Evolutionary conservation across 495 filamentous ascomycete genomes (phyloP), one percentile per base, ranked within the genome.

Genomic region (Mytilinidion resinicola): DNA sequence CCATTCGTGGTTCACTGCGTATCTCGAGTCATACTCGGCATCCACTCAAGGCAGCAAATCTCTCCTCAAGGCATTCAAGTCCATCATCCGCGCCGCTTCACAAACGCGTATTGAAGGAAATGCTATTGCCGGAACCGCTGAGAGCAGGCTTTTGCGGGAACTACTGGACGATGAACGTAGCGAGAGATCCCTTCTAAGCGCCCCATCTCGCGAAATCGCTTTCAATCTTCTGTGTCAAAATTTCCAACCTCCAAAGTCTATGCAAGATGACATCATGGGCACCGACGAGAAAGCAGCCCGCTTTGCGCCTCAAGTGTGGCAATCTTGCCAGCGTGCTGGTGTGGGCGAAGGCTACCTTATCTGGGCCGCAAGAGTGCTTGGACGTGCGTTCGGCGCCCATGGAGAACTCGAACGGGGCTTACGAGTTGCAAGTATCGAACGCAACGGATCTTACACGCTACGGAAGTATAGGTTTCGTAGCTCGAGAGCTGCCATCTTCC

Each of bases 281-380:
- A 76, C 73, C 1, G 86, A 90, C 64, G 70, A 78, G 21, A 76
- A 83, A 15, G 82, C 88, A 4, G 62, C 77, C n/a, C 62, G 68
- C 2, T 85, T 83, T 62, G 80, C 81, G 21, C 72, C 83, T 34
- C 78, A 83, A 34, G 75, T 96, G 2, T 91, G 85, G 82, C 82
- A 86, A 62, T 90, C 84, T 20, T 86, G 90, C 62, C 79, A 82
- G 56, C 75, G 77, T 21, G 73, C 77, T 39, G 71, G 76, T 9
- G 77, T 85, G 34, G 85, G 85, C 43, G 73, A 77, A 30, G 79
- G 82, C 19, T 97, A 93, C 68, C 72, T 87, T 11, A 72, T 88
- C 4, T 98, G 93, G 93, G 87, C 87, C 39, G 90, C 86, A 7
- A 80, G 84, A 53, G 86, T 91, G 14, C 76, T 98, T 20, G 93